Evolutionary conservation across 1,139 yeast species (phyloP).

Genomic region (Geotrichum siamense): DNA sequence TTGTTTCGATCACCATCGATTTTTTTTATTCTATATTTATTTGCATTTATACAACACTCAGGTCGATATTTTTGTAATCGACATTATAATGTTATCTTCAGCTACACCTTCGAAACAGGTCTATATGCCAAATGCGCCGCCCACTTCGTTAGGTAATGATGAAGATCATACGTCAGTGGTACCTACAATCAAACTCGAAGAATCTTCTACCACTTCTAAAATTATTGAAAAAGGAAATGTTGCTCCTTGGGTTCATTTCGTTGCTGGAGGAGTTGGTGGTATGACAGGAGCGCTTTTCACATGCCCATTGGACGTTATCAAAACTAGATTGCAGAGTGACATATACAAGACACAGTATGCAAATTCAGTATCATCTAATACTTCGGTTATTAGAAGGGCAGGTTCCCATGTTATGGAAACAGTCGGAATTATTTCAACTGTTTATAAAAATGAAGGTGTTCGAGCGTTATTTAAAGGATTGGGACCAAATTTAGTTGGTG

Average conservation of each 20-base stretch:
- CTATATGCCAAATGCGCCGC: neutral
- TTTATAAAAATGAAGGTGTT: conserved; percentile 71
- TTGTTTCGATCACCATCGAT: too few relatives aligned
- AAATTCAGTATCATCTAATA: conserved; percentile 26
- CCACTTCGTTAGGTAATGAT: conserved; percentile 13
- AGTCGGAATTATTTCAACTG: conserved; percentile 57
- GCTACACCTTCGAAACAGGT: neutral
- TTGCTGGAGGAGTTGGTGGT: conserved; percentile 99
- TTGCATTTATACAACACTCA: neutral
- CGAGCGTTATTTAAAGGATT: conserved; percentile 86
- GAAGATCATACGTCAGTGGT: conserved; percentile 15
- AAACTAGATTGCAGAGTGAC: conserved; percentile 90
- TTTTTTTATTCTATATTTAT: neutral
- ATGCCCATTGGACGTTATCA: conserved; percentile 93
- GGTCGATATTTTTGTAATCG: neutral
- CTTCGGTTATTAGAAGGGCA: conserved; percentile 38
- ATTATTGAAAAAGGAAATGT: conserved; percentile 32
- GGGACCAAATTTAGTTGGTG: conserved; percentile 96
- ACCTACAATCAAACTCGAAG: conserved; percentile 11
- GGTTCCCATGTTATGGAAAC: conserved; percentile 79
- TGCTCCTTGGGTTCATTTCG: conserved; percentile 90
- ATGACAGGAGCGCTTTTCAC: conserved; percentile 96
- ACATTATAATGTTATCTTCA: neutral
- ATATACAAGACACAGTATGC: conserved; percentile 40
- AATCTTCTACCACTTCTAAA: conserved; percentile 12